Evolutionary conservation across 2,329 filamentous ascomycete species (phyloP), one percentile per base, ranked within the genome.

Genomic region (Coniochaeta prunicola): DNA sequence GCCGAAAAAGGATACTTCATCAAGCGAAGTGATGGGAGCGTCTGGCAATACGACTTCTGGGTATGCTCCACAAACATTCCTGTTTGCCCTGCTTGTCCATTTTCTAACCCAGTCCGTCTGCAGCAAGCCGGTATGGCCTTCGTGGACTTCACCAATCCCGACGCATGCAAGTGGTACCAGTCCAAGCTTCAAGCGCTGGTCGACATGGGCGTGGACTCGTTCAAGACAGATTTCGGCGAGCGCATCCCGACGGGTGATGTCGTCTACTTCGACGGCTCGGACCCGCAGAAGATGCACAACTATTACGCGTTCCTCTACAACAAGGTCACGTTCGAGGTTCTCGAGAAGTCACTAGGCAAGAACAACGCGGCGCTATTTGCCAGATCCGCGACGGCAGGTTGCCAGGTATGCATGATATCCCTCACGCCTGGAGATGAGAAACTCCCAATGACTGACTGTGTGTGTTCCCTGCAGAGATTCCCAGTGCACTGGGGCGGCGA

Each of bases 171-270:
- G 24, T 91, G 88, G 88, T 90, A 85, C 66, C 75, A 76, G 19
- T 70, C 69, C 3, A 86, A 87, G 62, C 77, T 91, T 45, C 79
- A 82, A 57, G 76, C 76, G 2, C 78, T 91, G 3, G 86, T 90
- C 64, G 84, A 89, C 61, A 78, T 84, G 65, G 88, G 88, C 10
- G 82, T 91, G 57, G 87, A 91, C 68, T 79, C 81, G 59, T 83
- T 91, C 77, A 91, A 91, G 74, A 90, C 88, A 7, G 88, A 91
- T 67, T 91, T 91, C 69, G 87, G 87, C 58, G 88, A 91, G 73
- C 80, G 88, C 28, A 86, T 91, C 58, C 88, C 88, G 0, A 82
- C 80, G 4, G 76, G 80, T 54, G 84, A 87, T 63, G 82, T 90
- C 5, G 76, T 81, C 62, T 91, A 86, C 80, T 76, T 83, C 66